Base-by-base conservation (phyloP, 139 green algal species). In the Picochlorum sp. region DNA sequence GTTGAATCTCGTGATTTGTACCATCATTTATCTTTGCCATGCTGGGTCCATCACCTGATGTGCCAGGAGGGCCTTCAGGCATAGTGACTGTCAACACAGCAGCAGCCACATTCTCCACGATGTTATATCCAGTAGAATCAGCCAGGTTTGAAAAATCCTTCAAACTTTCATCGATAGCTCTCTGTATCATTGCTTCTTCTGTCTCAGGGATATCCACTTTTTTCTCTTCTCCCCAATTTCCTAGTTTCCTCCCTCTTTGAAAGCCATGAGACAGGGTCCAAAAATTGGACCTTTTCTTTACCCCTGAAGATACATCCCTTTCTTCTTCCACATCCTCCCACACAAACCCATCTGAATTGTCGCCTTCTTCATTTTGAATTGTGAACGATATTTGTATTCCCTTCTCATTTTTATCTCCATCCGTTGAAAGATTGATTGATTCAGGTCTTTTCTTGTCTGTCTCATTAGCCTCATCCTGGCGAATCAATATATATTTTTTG, bases 261-360 rank as follows among this genome's bases (percentile, higher is more conserved):
- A 95, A 96, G 28, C 88, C 88, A 24, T 90, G 78, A 25, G 64
- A 79, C 1, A 63, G 69, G 75, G 76, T 90, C 85, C 85, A 96
- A 63, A 85, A 88, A 43, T 78, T 74, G 57, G 94, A 87, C 3
- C 87, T 45, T 45, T 45, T 1, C 85, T 63, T 44, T 89, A 67
- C 20, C 79, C 63, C 86, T 86, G 92, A 36, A 74, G 63, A 53
- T 50, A 31, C 12, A 22, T 41, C 35, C 35, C 12, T 41, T 35
- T 69, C 78, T 13, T 32, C 55, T 32, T 76, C 75, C 24, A 87
- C 63, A 55, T 81, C 69, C 61, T 85, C 73, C 79, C 73, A 78
- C 25, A 55, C 64, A 33, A 80, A 5, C 24, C 59, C 63, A 32
- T 63, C 70, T 0, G 52, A 55, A 22, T 25, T 57, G 12, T 16